phyloP scores from a whole-genome alignment of 1,284 basidiomycete genomes.

The Boletus albobrunnescens region DNA sequence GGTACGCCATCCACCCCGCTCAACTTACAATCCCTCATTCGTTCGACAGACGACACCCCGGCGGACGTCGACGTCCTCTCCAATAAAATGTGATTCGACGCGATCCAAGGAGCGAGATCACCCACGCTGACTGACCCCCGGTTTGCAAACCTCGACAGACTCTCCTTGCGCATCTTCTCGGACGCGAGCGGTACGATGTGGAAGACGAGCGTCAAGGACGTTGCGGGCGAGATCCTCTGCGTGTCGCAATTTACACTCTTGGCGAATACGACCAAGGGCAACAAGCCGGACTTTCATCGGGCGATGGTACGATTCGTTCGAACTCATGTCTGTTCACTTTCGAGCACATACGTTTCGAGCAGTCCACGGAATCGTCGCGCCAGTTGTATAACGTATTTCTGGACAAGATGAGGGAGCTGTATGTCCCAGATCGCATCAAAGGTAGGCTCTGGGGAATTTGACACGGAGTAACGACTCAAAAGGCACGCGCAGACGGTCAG shows the following conservation, averaged over 20 bases:
- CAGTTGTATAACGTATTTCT: constrained; percentile 72
- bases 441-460: constrained; percentile 41
- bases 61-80: constrained; percentile 66
- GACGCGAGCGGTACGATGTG: constrained; percentile 64
- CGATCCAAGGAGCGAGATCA: background rate
- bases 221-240: constrained; percentile 82
- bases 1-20: constrained; percentile 50
- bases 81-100: constrained; percentile 67
- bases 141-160: constrained; percentile 36
- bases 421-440: constrained; percentile 73
- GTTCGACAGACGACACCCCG: constrained; percentile 66
- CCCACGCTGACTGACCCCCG: constrained; percentile 1
- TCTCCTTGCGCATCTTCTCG: constrained; percentile 71
- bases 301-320: constrained; percentile 62
- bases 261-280: constrained; percentile 83
- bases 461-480: background rate
- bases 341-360: background rate
- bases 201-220: constrained; percentile 80
- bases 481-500: constrained; percentile 59
- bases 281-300: constrained; percentile 86
- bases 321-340: background rate
- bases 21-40: no score
- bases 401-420: constrained; percentile 58
- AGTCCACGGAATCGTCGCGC: constrained; percentile 68
- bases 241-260: constrained; percentile 90